These are phyloP conservation scores for Ogataea degrootiae DNA, from an alignment of 805 yeast species.

Conservation along the genomic window DNA sequence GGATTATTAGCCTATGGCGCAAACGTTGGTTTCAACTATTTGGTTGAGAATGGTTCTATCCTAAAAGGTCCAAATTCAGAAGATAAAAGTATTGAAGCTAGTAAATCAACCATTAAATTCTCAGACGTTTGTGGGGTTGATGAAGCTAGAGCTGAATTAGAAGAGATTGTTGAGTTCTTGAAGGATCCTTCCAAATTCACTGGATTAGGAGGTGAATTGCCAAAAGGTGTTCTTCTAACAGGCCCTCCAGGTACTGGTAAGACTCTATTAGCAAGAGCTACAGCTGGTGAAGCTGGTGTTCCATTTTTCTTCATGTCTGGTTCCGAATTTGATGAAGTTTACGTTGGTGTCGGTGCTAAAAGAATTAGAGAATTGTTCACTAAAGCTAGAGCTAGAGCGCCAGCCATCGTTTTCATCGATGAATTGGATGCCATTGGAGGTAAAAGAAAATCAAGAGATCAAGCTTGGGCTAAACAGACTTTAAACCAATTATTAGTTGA, in stretches of 20 bases:
- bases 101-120: conserved; percentile 60
- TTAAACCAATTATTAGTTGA: conserved; percentile 93
- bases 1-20: conserved; percentile 78
- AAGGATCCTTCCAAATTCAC: conserved; percentile 96
- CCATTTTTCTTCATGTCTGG: conserved; percentile 99
- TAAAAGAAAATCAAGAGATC: conserved; percentile 94
- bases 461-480: conserved; percentile 97
- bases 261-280: conserved; percentile 92
- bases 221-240: conserved; percentile 92
- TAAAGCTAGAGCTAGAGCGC: conserved; percentile 92
- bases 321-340: conserved; percentile 95
- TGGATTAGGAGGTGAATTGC: conserved; percentile 94
- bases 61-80: conserved; percentile 20
- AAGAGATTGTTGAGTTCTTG: conserved; percentile 95
- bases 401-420: conserved; percentile 95
- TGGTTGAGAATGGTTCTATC: conserved; percentile 79
- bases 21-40: conserved; percentile 69
- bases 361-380: conserved; percentile 90
- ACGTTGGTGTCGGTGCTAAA: conserved; percentile 99
- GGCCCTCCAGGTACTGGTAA: conserved; percentile 99
- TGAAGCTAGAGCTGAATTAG: conserved; percentile 95
- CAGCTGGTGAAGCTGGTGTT: conserved; percentile 99
- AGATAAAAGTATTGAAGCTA: conserved; percentile 21
- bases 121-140: conserved; percentile 96
- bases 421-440: conserved; percentile 99